A percentile compares a stretch with the other conserved stretches of the same genome.
phyloP scores from a whole-genome alignment of 2,329 filamentous ascomycete genomes.

The Ceratocystis albifundus region DNA sequence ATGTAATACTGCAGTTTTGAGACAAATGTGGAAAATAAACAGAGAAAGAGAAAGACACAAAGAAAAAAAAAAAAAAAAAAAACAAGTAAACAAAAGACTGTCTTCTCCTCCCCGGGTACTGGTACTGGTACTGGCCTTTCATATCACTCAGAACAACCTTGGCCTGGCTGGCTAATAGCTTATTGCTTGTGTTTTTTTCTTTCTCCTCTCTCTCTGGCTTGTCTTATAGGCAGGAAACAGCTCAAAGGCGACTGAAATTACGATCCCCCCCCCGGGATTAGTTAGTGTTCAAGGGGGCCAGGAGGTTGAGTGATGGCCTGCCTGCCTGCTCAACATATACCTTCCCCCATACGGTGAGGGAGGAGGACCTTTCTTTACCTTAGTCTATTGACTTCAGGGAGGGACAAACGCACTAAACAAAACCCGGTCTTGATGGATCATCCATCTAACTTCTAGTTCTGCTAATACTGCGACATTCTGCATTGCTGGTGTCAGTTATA shows the following conservation, averaged over 20 bases:
- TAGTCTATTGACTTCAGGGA: background rate
- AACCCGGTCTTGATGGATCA: background rate
- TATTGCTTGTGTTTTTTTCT: too few species aligned
- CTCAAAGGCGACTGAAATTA: slow-evolving; percentile 4
- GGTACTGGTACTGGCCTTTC: too few species aligned
- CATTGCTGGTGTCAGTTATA: background rate
- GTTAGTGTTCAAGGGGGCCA: background rate
- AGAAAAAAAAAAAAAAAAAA: too few species aligned
- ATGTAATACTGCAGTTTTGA: background rate
- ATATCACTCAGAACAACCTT: too few species aligned
- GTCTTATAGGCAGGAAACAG: background rate
- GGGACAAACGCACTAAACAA: background rate
- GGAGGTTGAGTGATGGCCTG: background rate
- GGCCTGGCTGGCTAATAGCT: too few species aligned
- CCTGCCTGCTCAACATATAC: too few species aligned
- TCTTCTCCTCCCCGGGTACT: too few species aligned
- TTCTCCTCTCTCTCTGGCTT: too few species aligned
- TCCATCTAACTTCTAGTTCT: background rate
- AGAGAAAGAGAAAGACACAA: too few species aligned
- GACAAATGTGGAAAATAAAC: background rate
- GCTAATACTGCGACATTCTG: slow-evolving; percentile 6
- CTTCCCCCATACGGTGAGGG: too few species aligned
- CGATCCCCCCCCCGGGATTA: background rate
- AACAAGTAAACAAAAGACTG: too few species aligned
- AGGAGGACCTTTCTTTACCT: too few species aligned